Evolutionary conservation across 164 flowering plant species (phyloP).

Genomic region (Piper betle): DNA sequence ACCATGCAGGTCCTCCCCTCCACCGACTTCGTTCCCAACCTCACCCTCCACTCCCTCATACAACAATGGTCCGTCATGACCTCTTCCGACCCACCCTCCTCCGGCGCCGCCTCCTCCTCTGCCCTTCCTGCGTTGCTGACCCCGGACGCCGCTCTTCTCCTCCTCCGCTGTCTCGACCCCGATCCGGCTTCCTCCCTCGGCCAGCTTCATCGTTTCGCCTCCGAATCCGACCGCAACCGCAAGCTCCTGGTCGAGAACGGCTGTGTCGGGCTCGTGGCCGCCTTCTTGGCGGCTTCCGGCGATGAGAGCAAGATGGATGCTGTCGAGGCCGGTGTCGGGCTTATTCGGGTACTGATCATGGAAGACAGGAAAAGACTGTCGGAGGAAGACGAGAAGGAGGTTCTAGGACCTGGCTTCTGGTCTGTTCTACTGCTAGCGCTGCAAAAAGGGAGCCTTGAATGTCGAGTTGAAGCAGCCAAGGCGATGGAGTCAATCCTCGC

Average conservation of each 20-base stretch:
- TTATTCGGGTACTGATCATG: conserved; percentile 18
- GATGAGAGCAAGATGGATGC: conserved; percentile 7
- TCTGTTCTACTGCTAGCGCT: conserved; percentile 21
- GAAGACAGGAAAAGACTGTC: conserved; percentile 7
- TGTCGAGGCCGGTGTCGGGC: conserved; percentile 18
- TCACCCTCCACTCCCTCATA: conserved; percentile 69
- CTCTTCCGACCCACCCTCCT: conserved; percentile 18
- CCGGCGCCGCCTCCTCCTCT: not conserved
- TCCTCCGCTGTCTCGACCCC: not conserved
- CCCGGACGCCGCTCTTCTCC: conserved; percentile 1
- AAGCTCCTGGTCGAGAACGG: conserved; percentile 33
- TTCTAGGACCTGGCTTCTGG: conserved; percentile 1
- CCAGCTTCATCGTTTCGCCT: conserved; percentile 21
- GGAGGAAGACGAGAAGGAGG: not conserved
- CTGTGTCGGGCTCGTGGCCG: conserved; percentile 20
- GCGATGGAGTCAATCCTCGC: conserved; percentile 27
- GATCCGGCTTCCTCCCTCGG: not conserved
- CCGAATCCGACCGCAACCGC: conserved; percentile 32
- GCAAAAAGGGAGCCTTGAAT: conserved; percentile 22
- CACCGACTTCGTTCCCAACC: conserved; percentile 70
- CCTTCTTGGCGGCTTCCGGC: conserved; percentile 15
- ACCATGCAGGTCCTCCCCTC: conserved; percentile 74
- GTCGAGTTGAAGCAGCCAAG: conserved; percentile 24
- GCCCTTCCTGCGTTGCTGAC: not conserved
- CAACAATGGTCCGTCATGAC: conserved; percentile 86